Base-by-base conservation (phyloP, 495 filamentous ascomycete species). In the Xylaria venustula region DNA sequence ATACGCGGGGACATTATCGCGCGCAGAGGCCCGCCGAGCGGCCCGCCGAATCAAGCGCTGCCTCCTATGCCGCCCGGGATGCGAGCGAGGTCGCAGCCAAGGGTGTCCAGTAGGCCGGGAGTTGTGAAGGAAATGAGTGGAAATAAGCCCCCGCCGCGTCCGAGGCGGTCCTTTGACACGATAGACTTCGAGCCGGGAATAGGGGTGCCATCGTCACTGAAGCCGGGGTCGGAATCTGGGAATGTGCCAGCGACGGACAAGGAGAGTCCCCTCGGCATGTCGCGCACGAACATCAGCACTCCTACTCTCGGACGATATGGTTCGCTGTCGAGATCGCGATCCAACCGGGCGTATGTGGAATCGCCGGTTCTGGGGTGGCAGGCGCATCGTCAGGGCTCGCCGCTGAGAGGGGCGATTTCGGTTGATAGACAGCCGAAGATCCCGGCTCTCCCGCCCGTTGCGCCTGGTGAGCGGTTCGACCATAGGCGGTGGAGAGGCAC, bases 1-100 rank as follows among this genome's bases (percentile, higher is more conserved):
- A 8, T 34, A 5, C 19, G 19, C 7, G 5, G 7, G 7, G 22
- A 48, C 6, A 54, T 17, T 2, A 53, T 54, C 7, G 37, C 58
- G 11, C 19, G 11, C 26, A 19, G 6, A 2, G 26, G 40, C 7
- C 37, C 49, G 0, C n/a, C 63, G 11, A 62, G 60, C 23, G 61
- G 66, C 0, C 65, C 68, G 3, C 63, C 66, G 9, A 60, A 54
- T 7, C 14, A 46, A 11, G 57, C 61, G 20, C 41, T 64, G 0
- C 58, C 65, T 2, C 65, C 63, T 5, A 52, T 56, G 23, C 68
- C 68, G 28, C 44, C 42, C 15, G 14, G 22, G 3, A 3, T 20
- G 8, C 30, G 2, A 30, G 25, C 22, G 46, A 48, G 32, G 32
- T 15, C 34, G 8, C 55, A 40, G 15, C 36, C 45, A 11, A 37